Evolutionary conservation across 208 protist species (phyloP), one percentile per base, ranked within the genome.

Genomic region (Acanthamoeba royreba): DNA sequence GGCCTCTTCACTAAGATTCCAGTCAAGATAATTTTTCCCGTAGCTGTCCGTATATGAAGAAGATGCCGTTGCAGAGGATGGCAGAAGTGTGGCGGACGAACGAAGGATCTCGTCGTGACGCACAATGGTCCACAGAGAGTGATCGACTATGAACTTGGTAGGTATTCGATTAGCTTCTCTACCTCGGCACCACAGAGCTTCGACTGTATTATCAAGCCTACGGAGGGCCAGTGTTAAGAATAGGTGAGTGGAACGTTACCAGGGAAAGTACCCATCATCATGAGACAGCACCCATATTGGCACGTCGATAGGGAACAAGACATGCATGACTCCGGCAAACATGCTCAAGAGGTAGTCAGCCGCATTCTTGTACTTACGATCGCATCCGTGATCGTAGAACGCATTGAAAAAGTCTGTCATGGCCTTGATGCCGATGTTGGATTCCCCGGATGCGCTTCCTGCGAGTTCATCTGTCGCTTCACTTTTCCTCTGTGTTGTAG

Each of bases 371-470:
- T 66, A 89, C 47, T 63, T 58, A 22, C 52, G 45, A 31, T 89
- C 81, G 52, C 81, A 89, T 38, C 81, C 81, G 81, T 66, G 1
- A 33, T 89, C 52, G 38, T 89, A 89, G 49, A 89, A 89, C 31
- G 72, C 72, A 31, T 83, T 83, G 72, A 83, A 83, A 43, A 83
- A 83, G 42, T 83, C 42, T 7, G 72, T 31, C 72, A 83, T 83
- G 42, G 42, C 42, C 25, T 43, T n/a, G n/a, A n/a, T n/a, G n/a
- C n/a, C n/a, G n/a, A n/a, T n/a, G n/a, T n/a, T n/a, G n/a, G n/a
- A n/a, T n/a, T n/a, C n/a, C n/a, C n/a, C n/a, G n/a, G n/a, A n/a
- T n/a, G n/a, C n/a, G n/a, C n/a, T n/a, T n/a, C n/a, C n/a, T n/a
- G n/a, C n/a, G n/a, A n/a, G n/a, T n/a, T n/a, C n/a, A n/a, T 11